Evolutionary conservation across 139 green algal species (phyloP), one percentile per base, ranked within the genome.

Genomic region (Chlamydomonas schloesseri): DNA sequence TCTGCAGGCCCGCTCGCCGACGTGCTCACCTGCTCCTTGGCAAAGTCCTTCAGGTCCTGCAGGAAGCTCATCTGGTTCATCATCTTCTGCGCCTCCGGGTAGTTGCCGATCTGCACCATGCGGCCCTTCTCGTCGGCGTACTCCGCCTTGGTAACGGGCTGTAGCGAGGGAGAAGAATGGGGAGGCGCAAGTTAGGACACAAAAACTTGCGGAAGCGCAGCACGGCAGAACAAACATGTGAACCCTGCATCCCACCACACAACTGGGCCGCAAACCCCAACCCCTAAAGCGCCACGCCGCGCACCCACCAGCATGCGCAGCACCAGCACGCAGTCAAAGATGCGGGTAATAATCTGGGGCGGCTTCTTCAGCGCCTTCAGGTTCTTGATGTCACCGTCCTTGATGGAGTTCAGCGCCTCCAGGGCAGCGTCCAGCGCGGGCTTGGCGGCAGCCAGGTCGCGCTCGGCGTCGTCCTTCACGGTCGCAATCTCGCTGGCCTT

Each of bases 321-420:
- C 50, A 99, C 84, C 55, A 99, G 91, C 89, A 98, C 96, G 81
- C 90, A 94, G 89, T 99, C 97, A 87, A 99, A 98, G 89, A 99
- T 99, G 70, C 97, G 94, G 93, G 98, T 99, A 57, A 99, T 93
- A 55, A 99, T 93, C 87, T 99, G 95, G 23, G 97, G 97, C 68
- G 97, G 97, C 86, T 97, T 98, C 90, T 98, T 98, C 14, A 99
- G 93, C 34, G 96, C 95, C 92, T 99, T 99, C 13, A 99, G 91
- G 18, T 88, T 87, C 20, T 84, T 87, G 87, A 99, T 98, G 87
- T 99, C 97, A 87, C 97, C 88, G 57, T 88, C 82, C 57, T 84
- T 84, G 93, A 99, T 99, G 60, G 93, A 97, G 91, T 98, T 97
- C 37, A 99, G 91, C 0, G 97, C 97, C 20, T 91, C 87, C 79